Conservation (phyloP, 306 rosid species). For the Gleditsia sinensis region DNA sequence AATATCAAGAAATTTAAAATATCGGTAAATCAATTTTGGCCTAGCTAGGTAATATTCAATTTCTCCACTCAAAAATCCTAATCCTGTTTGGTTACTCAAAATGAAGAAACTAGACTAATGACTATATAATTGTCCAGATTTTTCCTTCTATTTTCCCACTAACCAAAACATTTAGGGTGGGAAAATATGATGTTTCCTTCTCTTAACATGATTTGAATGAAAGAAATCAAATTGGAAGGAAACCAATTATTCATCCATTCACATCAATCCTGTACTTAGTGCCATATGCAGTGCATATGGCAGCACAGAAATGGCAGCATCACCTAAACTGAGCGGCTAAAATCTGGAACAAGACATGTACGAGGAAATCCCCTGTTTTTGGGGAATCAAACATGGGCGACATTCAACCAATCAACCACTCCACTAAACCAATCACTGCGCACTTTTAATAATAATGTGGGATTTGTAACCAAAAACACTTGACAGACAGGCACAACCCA, state of each 20-base stretch:
- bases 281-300: not conserved
- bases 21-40: too few relatives aligned
- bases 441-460: constrained; percentile 48
- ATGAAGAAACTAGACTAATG: too few relatives aligned
- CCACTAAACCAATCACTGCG: constrained; percentile 58
- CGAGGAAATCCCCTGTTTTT: constrained; percentile 64
- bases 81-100: too few relatives aligned
- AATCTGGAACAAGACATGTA: constrained; percentile 58
- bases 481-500: constrained; percentile 88
- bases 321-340: constrained; percentile 15
- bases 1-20: too few relatives aligned
- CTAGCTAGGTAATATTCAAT: too few relatives aligned
- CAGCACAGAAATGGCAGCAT: not conserved
- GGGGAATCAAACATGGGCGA: constrained; percentile 64
- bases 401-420: constrained; percentile 66
- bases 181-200: not conserved
- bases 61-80: too few relatives aligned
- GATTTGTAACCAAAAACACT: constrained; percentile 47
- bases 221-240: not conserved
- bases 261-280: not conserved
- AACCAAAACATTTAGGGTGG: too few relatives aligned
- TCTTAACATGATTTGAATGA: not conserved
- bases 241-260: not conserved
- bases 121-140: too few relatives aligned
- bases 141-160: too few relatives aligned